phyloP scores from a whole-genome alignment of 2,329 filamentous ascomycete genomes.

The Botryosphaeria agaves region DNA sequence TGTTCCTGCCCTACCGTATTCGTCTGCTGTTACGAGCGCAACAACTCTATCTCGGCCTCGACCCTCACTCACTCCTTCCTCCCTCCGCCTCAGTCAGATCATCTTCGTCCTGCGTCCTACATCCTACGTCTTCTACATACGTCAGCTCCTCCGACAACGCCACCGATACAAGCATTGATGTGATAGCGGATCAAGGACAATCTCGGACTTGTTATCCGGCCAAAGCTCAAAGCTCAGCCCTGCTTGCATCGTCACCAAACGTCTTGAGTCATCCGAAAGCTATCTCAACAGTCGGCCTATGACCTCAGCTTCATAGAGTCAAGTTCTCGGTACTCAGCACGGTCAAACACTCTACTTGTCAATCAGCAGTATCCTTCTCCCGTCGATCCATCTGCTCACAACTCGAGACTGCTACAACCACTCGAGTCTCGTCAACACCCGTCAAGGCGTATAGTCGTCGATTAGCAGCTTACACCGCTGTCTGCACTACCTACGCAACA shows the following conservation, averaged over 20 bases:
- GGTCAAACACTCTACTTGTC: neutral
- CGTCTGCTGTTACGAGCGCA: no score
- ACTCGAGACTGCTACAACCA: no score
- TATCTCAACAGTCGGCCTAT: no score
- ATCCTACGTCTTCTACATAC: neutral
- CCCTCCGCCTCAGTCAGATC: neutral
- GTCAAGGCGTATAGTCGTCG: no score
- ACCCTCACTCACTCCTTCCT: neutral
- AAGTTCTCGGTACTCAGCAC: neutral
- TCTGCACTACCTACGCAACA: no score
- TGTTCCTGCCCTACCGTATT: no score
- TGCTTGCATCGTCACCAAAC: neutral
- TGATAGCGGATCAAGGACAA: neutral
- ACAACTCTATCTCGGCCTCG: neutral
- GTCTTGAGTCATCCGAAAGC: no score
- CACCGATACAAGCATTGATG: neutral
- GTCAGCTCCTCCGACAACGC: no score
- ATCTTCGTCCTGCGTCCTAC: neutral
- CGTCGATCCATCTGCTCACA: conserved; percentile 5
- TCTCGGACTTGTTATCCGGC: neutral
- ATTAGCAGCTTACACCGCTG: no score
- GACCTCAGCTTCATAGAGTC: no score
- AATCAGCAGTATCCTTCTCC: neutral
- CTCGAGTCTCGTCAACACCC: no score
- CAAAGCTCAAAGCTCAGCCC: neutral